Evolutionary conservation across 1,139 yeast species (phyloP).

Genomic region (Meyerozyma elateridarum): DNA sequence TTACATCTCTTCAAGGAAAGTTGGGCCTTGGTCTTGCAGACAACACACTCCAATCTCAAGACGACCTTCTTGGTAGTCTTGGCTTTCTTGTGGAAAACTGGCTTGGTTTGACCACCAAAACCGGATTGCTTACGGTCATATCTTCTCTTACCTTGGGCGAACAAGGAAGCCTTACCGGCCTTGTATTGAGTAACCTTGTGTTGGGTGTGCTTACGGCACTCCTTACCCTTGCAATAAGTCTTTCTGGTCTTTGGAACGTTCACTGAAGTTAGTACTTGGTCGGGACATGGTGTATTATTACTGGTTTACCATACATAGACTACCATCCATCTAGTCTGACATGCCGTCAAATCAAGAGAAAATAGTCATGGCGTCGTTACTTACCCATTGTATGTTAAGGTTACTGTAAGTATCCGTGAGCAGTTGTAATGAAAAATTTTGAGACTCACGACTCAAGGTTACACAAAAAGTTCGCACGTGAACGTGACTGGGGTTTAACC

Average conservation of each 20-base stretch:
- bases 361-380: no score
- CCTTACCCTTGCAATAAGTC: constrained; percentile 99
- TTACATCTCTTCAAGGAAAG: constrained; percentile 98
- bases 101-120: constrained; percentile 99
- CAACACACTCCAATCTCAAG: constrained; percentile 97
- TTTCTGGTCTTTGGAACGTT: constrained; percentile 99
- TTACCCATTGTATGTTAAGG: constrained; percentile 4
- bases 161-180: constrained; percentile 99
- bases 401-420: constrained; percentile 3
- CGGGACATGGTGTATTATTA: no score
- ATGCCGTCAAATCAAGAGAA: no score
- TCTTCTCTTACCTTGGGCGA: constrained; percentile 99
- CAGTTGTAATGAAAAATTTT: constrained; percentile 4
- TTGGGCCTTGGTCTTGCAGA: constrained; percentile 98
- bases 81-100: constrained; percentile 99
- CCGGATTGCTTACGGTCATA: constrained; percentile 99
- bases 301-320: no score
- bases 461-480: constrained; percentile 3
- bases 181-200: constrained; percentile 99
- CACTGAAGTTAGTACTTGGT: constrained; percentile 53
- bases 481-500: constrained; percentile 1
- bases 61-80: constrained; percentile 99
- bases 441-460: constrained; percentile 3
- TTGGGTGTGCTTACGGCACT: constrained; percentile 99
- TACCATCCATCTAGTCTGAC: no score